Base-by-base conservation (phyloP, 805 yeast genomes). In the Sugiyamaella chiloensis region DNA sequence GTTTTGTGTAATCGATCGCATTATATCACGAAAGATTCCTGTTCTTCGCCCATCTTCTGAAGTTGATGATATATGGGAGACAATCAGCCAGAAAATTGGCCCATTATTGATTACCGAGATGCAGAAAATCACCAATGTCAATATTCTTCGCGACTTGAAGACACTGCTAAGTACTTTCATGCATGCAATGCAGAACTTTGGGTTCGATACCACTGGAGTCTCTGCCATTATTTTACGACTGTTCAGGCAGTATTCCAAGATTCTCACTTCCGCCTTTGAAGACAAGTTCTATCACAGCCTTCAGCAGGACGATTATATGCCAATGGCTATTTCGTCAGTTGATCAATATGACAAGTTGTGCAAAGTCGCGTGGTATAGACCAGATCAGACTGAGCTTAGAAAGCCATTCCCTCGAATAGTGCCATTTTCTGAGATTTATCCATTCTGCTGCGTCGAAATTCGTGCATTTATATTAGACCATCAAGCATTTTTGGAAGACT, bases 371-470 rank as follows among this genome's bases (percentile, higher is more conserved):
- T 87, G 95, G 95, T 81, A 82, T 61, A 72, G 74, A 43, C 76
- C 77, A 2, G 75, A 71, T 46, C 75, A 75, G 12, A 61, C 68
- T 1, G 75, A 78, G 19, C 44, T 39, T 40, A 60, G 62, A 43
- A 65, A 59, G 53, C 66, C 61, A 5, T 78, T 78, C 49, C 84
- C 87, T 1, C 72, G 80, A 51, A 79, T 83, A 0, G 67, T 91
- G 45, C 97, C 98, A 12, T 93, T 91, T 60, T 87, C 96, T 44
- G 85, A 86, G 48, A 80, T 88, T 51, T 90, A 88, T 59, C 90
- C 95, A 21, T 84, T 87, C 68, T 80, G 88, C 26, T 91, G 97
- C 65, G 78, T 87, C 20, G 81, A 86, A 30, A 65, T 87, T 16
- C 74, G 87, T 46, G 75, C 80, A 14, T 79, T 85, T 32, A 74